Percentiles rank a stretch among this genome's conserved stretches.
These are phyloP conservation scores for Malus sylvestris DNA, from an alignment of 306 rosid genomes.

Conservation along the genomic window DNA sequence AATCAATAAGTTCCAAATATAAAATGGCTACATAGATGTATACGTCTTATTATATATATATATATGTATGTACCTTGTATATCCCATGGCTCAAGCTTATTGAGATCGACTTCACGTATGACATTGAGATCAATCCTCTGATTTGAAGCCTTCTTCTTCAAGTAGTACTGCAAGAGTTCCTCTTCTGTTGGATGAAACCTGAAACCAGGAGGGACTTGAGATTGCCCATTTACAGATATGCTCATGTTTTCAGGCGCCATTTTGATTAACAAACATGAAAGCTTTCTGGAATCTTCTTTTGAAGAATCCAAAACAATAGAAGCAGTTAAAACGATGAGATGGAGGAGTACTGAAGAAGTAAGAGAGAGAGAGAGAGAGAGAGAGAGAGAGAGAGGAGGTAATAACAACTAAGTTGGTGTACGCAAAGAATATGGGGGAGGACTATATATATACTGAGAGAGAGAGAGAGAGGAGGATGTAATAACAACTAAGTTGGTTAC, in stretches of 20 bases:
- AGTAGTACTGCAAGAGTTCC: slow-evolving; percentile 78
- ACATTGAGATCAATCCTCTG: slow-evolving; percentile 82
- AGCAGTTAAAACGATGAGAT: neutral
- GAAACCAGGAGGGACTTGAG: slow-evolving; percentile 90
- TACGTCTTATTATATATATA: no score
- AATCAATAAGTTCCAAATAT: neutral
- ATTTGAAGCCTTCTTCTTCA: slow-evolving; percentile 68
- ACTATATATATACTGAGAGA: neutral
- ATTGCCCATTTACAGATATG: slow-evolving; percentile 81
- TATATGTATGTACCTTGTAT: slow-evolving; percentile 53
- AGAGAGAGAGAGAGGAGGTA: neutral
- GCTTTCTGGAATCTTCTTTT: neutral
- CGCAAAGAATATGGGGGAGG: slow-evolving; percentile 31
- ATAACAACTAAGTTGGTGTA: slow-evolving; percentile 19
- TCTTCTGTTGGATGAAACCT: slow-evolving; percentile 89
- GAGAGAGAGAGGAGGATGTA: neutral
- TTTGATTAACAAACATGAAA: neutral
- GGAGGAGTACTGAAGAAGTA: neutral
- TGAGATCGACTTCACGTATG: slow-evolving; percentile 88
- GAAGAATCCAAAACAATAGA: neutral
- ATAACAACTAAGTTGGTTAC: slow-evolving; percentile 15
- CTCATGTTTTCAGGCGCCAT: slow-evolving; percentile 48
- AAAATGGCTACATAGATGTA: no score
- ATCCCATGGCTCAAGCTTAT: slow-evolving; percentile 98
- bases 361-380: neutral